Evolutionary conservation across 306 rosid species (phyloP).

Genomic region (Betula pendula): DNA sequence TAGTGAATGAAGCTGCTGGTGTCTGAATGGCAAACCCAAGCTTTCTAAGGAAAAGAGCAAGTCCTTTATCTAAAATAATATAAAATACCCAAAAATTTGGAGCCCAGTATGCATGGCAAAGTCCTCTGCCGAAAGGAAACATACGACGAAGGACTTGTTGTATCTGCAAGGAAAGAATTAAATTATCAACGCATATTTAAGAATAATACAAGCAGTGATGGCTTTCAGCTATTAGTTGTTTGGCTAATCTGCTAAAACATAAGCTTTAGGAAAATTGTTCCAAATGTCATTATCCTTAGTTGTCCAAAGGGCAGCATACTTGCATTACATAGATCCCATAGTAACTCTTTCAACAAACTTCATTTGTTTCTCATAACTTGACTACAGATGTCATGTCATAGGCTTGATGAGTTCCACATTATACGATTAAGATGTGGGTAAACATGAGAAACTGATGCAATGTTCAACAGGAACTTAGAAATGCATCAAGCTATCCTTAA

Average conservation of each 20-base stretch:
- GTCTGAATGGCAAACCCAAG: conserved; percentile 57
- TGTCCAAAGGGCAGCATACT: neutral
- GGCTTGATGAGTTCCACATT: neutral
- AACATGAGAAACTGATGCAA: neutral
- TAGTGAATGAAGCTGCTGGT: conserved; percentile 82
- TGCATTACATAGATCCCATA: neutral
- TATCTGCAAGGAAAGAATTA: conserved; percentile 58
- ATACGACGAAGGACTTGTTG: conserved; percentile 65
- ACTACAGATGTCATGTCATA: neutral
- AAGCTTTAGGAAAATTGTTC: neutral
- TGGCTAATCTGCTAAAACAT: neutral
- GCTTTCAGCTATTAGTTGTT: neutral
- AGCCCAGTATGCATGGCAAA: conserved; percentile 98
- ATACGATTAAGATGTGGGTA: neutral
- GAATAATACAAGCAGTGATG: neutral
- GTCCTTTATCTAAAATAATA: conserved; percentile 81
- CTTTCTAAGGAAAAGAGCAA: conserved; percentile 63
- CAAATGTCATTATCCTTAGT: neutral
- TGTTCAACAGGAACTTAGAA: neutral
- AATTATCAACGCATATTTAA: conserved; percentile 18
- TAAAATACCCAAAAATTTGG: conserved; percentile 95
- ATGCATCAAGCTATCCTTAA: neutral
- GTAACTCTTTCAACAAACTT: neutral
- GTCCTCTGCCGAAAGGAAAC: conserved; percentile 99
- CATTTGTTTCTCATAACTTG: neutral